These are phyloP conservation scores for Boletus albobrunnescens DNA, from an alignment of 1,284 basidiomycete genomes.

Conservation along the genomic window DNA sequence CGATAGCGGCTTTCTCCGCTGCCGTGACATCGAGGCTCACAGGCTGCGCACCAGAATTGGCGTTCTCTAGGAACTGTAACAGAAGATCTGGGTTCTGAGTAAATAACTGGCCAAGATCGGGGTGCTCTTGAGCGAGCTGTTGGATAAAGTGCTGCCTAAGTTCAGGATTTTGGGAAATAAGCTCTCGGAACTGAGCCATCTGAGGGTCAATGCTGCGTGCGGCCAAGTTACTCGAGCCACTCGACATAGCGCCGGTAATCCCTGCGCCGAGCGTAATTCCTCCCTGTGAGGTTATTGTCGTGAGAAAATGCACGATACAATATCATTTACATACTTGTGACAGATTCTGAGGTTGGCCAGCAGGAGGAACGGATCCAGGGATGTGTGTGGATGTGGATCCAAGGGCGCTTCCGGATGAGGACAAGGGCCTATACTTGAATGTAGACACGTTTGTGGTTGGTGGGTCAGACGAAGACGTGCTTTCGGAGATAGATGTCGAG, in stretches of 20 bases:
- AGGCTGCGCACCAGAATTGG: neutral
- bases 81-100: conserved; percentile 8
- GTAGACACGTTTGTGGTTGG: too few species aligned
- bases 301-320: neutral
- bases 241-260: neutral
- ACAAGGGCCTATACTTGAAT: neutral
- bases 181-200: conserved; percentile 4
- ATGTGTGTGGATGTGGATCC: neutral
- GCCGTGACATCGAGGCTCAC: neutral
- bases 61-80: neutral
- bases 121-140: conserved; percentile 1
- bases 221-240: neutral
- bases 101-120: conserved; percentile 1
- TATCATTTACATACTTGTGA: neutral
- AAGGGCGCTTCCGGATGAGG: neutral
- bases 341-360: neutral
- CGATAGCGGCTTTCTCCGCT: conserved; percentile 1
- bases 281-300: neutral
- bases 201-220: neutral
- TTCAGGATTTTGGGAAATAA: neutral
- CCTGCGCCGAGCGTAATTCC: neutral
- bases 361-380: neutral
- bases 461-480: too few species aligned
- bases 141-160: conserved; percentile 3
- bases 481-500: neutral